Percentiles rank a stretch among this genome's conserved stretches.
Evolutionary conservation across 495 filamentous ascomycete genomes (phyloP).

Genomic region (Penicillium dipodomyicola): DNA sequence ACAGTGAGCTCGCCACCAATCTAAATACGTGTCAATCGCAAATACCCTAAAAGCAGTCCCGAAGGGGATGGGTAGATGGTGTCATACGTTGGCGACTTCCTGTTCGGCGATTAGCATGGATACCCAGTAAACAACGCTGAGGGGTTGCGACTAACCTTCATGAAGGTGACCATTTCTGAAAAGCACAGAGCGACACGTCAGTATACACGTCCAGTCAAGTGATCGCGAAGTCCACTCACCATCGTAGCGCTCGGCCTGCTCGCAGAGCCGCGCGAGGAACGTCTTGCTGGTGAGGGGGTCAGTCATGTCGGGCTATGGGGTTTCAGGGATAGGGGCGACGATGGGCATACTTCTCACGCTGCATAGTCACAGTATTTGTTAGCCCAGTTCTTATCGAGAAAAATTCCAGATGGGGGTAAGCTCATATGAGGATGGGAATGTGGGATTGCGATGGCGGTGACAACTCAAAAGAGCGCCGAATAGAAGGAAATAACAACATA

Average conservation of each 20-base stretch:
- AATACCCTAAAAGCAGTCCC: constrained; percentile 1
- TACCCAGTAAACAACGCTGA: constrained; percentile 17
- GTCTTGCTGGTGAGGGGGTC: constrained; percentile 79
- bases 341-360: constrained; percentile 76
- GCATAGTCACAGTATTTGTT: constrained; percentile 34
- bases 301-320: constrained; percentile 27
- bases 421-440: constrained; percentile 28
- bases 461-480: constrained; percentile 35
- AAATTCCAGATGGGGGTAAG: constrained; percentile 13
- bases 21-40: constrained; percentile 46
- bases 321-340: constrained; percentile 15
- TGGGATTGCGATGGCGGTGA: constrained; percentile 35
- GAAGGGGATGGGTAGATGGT: constrained; percentile 4
- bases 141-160: constrained; percentile 71
- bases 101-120: constrained; percentile 45
- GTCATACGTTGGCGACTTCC: constrained; percentile 93
- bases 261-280: constrained; percentile 98
- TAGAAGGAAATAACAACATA: constrained; percentile 43
- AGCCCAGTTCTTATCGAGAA: constrained; percentile 20
- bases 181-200: constrained; percentile 23
- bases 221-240: constrained; percentile 52
- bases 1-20: constrained; percentile 89
- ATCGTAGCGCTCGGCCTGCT: constrained; percentile 99
- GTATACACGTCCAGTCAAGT: constrained; percentile 12
- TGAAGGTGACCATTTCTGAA: constrained; percentile 97